phyloP scores from a whole-genome alignment of 495 filamentous ascomycete species.

The Aspergillus carlsbadensis region DNA sequence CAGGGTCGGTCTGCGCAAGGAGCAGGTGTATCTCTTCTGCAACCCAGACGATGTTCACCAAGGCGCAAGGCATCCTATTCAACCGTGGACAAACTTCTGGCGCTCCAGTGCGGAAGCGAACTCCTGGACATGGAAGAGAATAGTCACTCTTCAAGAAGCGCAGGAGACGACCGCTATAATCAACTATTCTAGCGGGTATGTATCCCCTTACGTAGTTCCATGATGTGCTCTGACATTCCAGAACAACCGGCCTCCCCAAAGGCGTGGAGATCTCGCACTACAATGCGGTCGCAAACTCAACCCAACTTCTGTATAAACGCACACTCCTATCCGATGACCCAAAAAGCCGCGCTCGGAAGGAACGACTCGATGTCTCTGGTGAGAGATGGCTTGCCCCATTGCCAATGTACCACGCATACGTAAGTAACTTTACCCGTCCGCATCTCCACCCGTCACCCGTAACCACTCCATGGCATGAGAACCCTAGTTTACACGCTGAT shows the following conservation, averaged over 20 bases:
- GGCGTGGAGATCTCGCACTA: conserved; percentile 15
- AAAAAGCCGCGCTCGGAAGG: neutral
- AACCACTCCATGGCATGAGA: too few species aligned
- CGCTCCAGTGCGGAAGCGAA: neutral
- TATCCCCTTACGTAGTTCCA: too few species aligned
- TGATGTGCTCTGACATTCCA: neutral
- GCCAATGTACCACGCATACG: conserved; percentile 8
- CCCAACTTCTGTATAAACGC: conserved; percentile 2
- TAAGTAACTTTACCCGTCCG: too few species aligned
- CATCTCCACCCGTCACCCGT: neutral
- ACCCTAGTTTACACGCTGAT: too few species aligned
- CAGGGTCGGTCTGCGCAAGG: neutral
- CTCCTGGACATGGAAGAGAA: conserved; percentile 8
- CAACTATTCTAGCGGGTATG: conserved; percentile 12
- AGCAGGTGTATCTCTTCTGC: neutral
- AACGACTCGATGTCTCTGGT: neutral
- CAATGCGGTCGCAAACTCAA: conserved; percentile 9
- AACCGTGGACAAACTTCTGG: conserved; percentile 8
- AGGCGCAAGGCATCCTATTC: too few species aligned
- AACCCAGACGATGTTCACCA: conserved; percentile 4
- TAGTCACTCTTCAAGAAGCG: neutral
- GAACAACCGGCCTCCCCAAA: conserved; percentile 13
- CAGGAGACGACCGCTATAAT: conserved; percentile 2
- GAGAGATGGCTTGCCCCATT: conserved; percentile 7
- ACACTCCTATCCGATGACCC: neutral